Evolutionary conservation across 225 moss, liverwort and hornwort genomes (phyloP).

Genomic region (Bryum argenteum): DNA sequence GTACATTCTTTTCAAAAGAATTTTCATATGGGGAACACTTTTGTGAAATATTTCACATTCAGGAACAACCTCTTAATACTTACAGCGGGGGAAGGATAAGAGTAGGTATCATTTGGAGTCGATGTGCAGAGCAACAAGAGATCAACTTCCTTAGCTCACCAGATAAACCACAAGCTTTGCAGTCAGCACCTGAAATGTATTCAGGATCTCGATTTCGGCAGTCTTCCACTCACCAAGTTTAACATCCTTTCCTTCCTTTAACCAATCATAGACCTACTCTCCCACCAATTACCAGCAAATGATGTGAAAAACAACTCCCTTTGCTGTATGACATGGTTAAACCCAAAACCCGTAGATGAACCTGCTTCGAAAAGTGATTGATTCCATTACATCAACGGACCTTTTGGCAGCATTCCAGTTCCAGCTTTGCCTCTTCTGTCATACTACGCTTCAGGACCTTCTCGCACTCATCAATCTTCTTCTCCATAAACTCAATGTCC

Average conservation of each 20-base stretch:
- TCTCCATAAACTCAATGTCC: conserved; percentile 92
- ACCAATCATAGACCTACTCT: conserved; percentile 77
- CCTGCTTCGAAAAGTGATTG: conserved; percentile 1
- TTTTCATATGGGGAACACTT: too few relatives aligned
- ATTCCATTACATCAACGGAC: too few relatives aligned
- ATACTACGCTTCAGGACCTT: conserved; percentile 94
- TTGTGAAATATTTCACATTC: too few relatives aligned
- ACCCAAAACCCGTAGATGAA: neutral
- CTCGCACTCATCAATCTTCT: conserved; percentile 80
- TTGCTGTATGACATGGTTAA: neutral
- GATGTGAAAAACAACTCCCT: conserved; percentile 13
- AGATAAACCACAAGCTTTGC: conserved; percentile 95
- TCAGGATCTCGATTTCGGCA: conserved; percentile 90
- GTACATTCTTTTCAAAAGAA: too few relatives aligned
- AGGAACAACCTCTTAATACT: too few relatives aligned
- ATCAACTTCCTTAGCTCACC: conserved; percentile 44
- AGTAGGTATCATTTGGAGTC: too few relatives aligned
- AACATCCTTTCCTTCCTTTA: conserved; percentile 88
- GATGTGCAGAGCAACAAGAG: too few relatives aligned
- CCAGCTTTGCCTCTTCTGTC: conserved; percentile 90
- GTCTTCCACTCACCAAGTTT: conserved; percentile 97
- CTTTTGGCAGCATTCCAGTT: conserved; percentile 95
- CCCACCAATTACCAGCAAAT: conserved; percentile 25
- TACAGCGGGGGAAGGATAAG: too few relatives aligned
- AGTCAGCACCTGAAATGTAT: conserved; percentile 87